Evolutionary conservation across 306 rosid species (phyloP).

Genomic region (Vigna angularis): DNA sequence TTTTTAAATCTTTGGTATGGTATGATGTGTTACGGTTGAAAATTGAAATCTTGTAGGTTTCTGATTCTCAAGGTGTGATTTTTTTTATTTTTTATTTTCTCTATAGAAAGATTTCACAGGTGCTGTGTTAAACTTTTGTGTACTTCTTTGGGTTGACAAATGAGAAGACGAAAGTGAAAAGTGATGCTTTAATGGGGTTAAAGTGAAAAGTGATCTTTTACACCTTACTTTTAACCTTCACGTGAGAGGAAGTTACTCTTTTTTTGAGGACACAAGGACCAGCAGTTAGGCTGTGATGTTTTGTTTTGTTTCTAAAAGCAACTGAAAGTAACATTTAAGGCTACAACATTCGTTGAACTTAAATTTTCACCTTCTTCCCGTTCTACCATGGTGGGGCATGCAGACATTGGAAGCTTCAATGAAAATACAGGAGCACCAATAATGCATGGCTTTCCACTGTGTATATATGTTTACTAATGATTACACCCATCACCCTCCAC

Average conservation of each 20-base stretch:
- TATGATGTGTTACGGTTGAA: background rate
- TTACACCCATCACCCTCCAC: slow-evolving; percentile 49
- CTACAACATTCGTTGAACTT: slow-evolving; percentile 24
- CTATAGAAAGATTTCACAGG: too few species aligned
- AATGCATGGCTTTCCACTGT: slow-evolving; percentile 33
- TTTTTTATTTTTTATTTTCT: too few species aligned
- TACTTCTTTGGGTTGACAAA: slow-evolving; percentile 6
- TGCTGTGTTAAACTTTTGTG: background rate
- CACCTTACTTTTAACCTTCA: slow-evolving; percentile 37
- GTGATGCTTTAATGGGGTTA: slow-evolving; percentile 8
- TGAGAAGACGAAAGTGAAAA: slow-evolving; percentile 27
- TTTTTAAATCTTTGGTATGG: too few species aligned
- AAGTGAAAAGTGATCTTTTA: slow-evolving; percentile 18
- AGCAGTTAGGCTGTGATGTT: slow-evolving; percentile 31
- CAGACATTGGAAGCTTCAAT: slow-evolving; percentile 46
- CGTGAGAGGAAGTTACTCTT: slow-evolving; percentile 46
- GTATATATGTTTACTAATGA: slow-evolving; percentile 48
- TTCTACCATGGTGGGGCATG: slow-evolving; percentile 25
- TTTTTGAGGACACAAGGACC: slow-evolving; percentile 24
- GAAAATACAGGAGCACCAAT: slow-evolving; percentile 27
- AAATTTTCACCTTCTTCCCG: slow-evolving; percentile 6
- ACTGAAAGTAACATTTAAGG: background rate
- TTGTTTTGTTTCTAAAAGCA: background rate
- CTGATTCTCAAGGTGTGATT: background rate
- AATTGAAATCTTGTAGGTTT: background rate